Percentiles rank a stretch among this genome's conserved stretches.
These are phyloP conservation scores for Stemphylium vesicarium DNA, from an alignment of 2,329 filamentous ascomycete species.

Conservation along the genomic window DNA sequence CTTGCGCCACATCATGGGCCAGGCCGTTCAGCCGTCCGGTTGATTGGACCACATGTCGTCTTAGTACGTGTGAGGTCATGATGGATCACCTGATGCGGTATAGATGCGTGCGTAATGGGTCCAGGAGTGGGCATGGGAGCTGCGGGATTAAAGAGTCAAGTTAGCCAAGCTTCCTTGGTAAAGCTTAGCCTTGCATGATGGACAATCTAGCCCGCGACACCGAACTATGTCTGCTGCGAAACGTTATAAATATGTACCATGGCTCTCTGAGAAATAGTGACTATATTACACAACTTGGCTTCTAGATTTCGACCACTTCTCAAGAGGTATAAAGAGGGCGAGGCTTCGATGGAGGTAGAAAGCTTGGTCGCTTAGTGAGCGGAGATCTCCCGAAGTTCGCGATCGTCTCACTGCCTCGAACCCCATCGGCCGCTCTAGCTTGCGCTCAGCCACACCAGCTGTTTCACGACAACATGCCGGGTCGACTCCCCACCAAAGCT, in stretches of 20 bases:
- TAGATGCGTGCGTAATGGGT: constrained; percentile 37
- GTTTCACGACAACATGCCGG: constrained; percentile 43
- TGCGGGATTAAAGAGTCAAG: constrained; percentile 7
- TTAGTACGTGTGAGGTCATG: constrained; percentile 16
- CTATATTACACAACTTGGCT: background rate
- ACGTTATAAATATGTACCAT: background rate
- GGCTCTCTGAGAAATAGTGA: background rate
- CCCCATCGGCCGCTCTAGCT: constrained; percentile 11
- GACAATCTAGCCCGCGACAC: background rate
- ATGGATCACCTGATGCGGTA: constrained; percentile 19
- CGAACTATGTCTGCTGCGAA: background rate
- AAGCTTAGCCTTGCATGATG: constrained; percentile 30
- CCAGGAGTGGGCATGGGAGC: constrained; percentile 9
- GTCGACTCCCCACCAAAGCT: constrained; percentile 50
- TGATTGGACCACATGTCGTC: constrained; percentile 14
- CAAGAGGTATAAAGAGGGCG: background rate
- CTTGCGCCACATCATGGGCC: constrained; percentile 27
- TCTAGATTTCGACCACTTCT: too few relatives aligned
- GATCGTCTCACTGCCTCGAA: background rate
- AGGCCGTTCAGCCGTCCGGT: background rate
- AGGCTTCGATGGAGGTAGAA: background rate
- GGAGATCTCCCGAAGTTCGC: constrained; percentile 22
- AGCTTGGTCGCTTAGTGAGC: constrained; percentile 27
- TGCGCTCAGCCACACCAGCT: constrained; percentile 23
- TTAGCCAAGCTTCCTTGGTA: constrained; percentile 37